phyloP scores from a whole-genome alignment of 352 stramenopile genomes.

The Pythium myriotylum region DNA sequence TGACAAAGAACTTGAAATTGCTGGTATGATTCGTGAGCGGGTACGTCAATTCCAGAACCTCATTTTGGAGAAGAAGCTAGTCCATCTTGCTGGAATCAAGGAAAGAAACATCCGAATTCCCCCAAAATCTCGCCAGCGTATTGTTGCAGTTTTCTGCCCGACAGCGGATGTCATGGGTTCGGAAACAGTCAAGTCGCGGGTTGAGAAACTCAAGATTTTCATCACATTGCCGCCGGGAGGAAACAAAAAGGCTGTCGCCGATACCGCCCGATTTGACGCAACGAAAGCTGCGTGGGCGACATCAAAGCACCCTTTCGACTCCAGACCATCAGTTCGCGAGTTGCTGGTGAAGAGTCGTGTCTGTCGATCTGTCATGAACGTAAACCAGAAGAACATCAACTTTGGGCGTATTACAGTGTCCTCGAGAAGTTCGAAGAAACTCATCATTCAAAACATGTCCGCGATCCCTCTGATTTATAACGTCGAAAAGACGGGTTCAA shows the following conservation, averaged over 20 bases:
- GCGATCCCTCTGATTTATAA: conserved; percentile 83
- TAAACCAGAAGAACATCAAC: conserved; percentile 94
- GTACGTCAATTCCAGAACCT: conserved; percentile 67
- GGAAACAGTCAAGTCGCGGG: conserved; percentile 61
- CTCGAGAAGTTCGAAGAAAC: conserved; percentile 83
- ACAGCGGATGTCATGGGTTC: conserved; percentile 39
- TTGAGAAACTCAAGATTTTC: conserved; percentile 89
- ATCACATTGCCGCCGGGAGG: conserved; percentile 84
- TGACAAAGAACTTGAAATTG: conserved; percentile 83
- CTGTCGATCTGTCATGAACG: conserved; percentile 86
- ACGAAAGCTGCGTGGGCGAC: conserved; percentile 64
- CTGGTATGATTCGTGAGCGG: conserved; percentile 75
- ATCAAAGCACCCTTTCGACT: conserved; percentile 85
- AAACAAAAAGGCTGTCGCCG: conserved; percentile 80
- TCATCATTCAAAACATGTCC: conserved; percentile 89
- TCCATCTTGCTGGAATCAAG: conserved; percentile 63
- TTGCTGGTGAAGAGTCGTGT: conserved; percentile 84
- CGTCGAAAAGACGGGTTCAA: conserved; percentile 90
- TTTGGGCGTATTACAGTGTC: conserved; percentile 87
- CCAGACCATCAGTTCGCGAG: conserved; percentile 74
- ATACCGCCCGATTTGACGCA: conserved; percentile 59
- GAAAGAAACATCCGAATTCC: conserved; percentile 81
- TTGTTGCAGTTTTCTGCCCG: conserved; percentile 80
- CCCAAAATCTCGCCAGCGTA: conserved; percentile 73
- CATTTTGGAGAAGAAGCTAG: conserved; percentile 69